Base-by-base conservation (phyloP, 352 stramenopile species). In the Phytophthora pisi region DNA sequence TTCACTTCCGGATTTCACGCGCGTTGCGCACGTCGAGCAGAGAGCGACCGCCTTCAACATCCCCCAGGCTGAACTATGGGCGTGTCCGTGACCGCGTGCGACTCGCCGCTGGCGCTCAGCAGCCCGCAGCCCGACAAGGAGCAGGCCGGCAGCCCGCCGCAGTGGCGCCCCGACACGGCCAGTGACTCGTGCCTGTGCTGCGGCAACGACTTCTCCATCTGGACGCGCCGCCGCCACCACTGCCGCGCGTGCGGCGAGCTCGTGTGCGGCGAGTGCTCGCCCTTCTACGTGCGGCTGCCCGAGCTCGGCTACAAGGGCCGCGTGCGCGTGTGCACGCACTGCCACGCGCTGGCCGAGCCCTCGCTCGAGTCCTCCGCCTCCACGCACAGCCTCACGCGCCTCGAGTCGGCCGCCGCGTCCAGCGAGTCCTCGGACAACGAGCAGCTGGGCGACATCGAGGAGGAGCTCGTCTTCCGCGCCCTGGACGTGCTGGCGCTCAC, bases 181-280 rank as follows among this genome's bases (percentile, higher is more conserved):
- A 91, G 83, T 68, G 75, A 89, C 72, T 81, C 82, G 59, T 94
- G 86, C 51, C 70, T 88, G 20, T 86, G 81, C 72, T 94, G 86
- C 66, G 71, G 79, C 46, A 70, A 81, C 54, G 61, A 79, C 52
- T 94, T 94, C 77, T 90, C 84, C 56, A 81, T 91, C 54, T 92
- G 82, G 77, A 79, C 66, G 38, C 79, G 81, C 9, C 85, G 85
- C 40, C 86, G 85, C 59, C 86, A 95, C 75, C 86, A 92, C 74
- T 95, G 87, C 74, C 82, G 85, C 53, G 84, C 85, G 0, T 95
- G 87, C 54, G 85, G 85, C 5, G 81, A 92, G 60, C 79, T 95
- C 13, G 87, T 95, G 11, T 95, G 87, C 61, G 80, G 61, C 36
- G 78, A 88, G 20, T 95, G 87, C 76, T 89, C 76, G 24, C 87